phyloP scores from a whole-genome alignment of 495 filamentous ascomycete species.

The Trichoderma erinaceum region DNA sequence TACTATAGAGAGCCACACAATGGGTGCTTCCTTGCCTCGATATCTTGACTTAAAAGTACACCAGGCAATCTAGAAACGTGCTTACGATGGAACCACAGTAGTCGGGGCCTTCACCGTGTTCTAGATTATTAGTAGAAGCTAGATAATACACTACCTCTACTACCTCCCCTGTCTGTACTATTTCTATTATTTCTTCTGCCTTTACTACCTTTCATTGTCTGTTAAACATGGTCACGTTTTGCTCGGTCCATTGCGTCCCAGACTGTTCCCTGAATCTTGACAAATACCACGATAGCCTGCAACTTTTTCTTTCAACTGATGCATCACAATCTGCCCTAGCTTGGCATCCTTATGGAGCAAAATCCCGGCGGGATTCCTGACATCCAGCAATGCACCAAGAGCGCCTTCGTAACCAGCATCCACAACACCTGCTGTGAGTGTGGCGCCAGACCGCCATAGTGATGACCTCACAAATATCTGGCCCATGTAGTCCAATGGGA shows the following conservation, averaged over 20 bases:
- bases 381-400: conserved; percentile 39
- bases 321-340: conserved; percentile 41
- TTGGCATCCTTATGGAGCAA: conserved; percentile 30
- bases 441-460: conserved; percentile 36
- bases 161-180: no score
- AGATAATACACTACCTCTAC: no score
- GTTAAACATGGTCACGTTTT: background rate
- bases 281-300: conserved; percentile 41
- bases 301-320: conserved; percentile 30
- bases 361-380: conserved; percentile 34
- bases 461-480: conserved; percentile 35
- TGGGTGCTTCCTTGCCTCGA: conserved; percentile 17
- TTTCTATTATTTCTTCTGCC: no score
- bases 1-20: conserved; percentile 15
- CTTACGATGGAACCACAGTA: conserved; percentile 19
- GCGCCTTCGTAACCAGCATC: conserved; percentile 45
- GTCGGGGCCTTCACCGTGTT: conserved; percentile 2
- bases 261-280: conserved; percentile 27
- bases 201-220: background rate
- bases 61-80: conserved; percentile 11
- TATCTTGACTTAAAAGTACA: conserved; percentile 21
- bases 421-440: conserved; percentile 37
- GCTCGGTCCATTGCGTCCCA: conserved; percentile 11
- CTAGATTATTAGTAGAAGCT: no score
- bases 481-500: conserved; percentile 38